These are phyloP conservation scores for Papiliotrema terrestris DNA, from an alignment of 1,284 basidiomycete genomes.

Conservation along the genomic window DNA sequence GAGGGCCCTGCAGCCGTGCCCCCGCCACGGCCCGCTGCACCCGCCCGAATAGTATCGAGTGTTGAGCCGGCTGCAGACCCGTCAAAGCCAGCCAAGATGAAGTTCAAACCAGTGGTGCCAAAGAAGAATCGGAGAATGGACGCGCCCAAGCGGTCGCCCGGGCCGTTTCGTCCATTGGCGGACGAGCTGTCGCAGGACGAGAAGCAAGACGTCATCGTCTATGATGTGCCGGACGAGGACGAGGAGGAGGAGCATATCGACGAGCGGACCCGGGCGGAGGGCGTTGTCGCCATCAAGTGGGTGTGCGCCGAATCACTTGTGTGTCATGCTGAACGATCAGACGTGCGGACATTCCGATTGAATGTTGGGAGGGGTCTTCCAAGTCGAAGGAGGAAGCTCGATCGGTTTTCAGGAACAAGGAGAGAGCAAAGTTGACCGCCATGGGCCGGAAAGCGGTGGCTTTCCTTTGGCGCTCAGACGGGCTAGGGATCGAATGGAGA, in stretches of 20 bases:
- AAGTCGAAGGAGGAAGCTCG: not conserved
- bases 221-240: not conserved
- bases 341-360: not conserved
- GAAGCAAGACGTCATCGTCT: no score
- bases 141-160: no score
- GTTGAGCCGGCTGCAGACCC: no score
- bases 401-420: not conserved
- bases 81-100: no score
- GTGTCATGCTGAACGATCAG: not conserved
- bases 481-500: not conserved
- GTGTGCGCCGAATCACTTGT: no score
- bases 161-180: no score
- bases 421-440: not conserved
- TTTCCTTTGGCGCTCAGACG: not conserved
- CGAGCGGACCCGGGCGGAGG: not conserved
- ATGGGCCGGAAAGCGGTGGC: not conserved
- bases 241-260: not conserved
- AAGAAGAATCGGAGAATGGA: no score
- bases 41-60: no score
- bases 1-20: no score
- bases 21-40: no score
- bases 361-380: not conserved
- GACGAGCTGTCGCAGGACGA: no score
- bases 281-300: not conserved
- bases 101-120: no score